phyloP scores from a whole-genome alignment of 2,329 filamentous ascomycete genomes.

The Gaeumannomyces sp. region DNA sequence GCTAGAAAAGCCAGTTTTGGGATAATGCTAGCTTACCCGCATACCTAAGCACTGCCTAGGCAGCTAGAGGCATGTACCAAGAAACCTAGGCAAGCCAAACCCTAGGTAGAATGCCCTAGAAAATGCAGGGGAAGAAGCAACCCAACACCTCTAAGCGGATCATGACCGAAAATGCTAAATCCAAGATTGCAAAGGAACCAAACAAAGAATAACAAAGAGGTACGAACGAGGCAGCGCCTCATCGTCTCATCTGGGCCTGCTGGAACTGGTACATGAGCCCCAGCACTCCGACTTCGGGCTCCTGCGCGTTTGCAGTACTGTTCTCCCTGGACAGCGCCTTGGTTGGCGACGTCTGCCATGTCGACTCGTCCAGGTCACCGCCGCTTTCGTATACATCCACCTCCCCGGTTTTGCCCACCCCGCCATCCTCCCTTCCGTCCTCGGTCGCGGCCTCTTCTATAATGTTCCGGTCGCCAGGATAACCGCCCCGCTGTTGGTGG shows the following conservation, averaged over 20 bases:
- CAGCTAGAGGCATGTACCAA: no score
- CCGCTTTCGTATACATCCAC: conserved; percentile 50
- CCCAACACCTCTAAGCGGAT: not conserved
- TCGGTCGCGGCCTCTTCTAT: conserved; percentile 48
- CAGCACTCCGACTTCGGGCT: conserved; percentile 48
- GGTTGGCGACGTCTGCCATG: conserved; percentile 52
- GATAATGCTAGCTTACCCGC: no score
- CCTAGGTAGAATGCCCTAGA: no score
- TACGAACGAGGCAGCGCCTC: not conserved
- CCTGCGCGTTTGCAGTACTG: conserved; percentile 39
- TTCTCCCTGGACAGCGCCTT: conserved; percentile 46
- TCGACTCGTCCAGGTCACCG: conserved; percentile 49
- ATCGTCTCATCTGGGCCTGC: conserved; percentile 41
- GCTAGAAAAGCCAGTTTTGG: not conserved
- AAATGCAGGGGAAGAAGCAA: not conserved
- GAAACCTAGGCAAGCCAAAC: no score
- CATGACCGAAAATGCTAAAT: not conserved
- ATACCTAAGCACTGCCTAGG: no score
- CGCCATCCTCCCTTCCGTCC: conserved; percentile 32
- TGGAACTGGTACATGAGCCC: conserved; percentile 54
- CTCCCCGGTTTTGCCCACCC: conserved; percentile 45
- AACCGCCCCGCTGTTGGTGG: conserved; percentile 33
- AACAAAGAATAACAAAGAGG: not conserved
- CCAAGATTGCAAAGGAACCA: not conserved
- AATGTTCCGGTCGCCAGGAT: conserved; percentile 43